phyloP scores from a whole-genome alignment of 306 rosid genomes.

The Gleditsia sinensis region DNA sequence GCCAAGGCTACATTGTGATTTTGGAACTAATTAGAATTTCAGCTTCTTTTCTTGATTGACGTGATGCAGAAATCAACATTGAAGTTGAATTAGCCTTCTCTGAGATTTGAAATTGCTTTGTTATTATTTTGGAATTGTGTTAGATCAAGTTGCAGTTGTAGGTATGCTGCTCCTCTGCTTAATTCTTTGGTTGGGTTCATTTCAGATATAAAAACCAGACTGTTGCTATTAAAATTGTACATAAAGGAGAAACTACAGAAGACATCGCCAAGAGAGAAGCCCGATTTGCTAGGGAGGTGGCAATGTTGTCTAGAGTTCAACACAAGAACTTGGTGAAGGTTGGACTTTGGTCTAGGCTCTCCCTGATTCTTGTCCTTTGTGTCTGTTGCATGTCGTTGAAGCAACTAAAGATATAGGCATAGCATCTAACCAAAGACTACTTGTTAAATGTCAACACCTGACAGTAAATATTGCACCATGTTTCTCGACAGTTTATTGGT shows the following conservation, averaged over 20 bases:
- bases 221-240: conserved; percentile 85
- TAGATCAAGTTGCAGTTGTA: conserved; percentile 21
- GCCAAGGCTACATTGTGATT: conserved; percentile 11
- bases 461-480: conserved; percentile 36
- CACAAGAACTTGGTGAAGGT: conserved; percentile 95
- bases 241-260: conserved; percentile 77
- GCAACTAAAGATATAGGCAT: conserved; percentile 16
- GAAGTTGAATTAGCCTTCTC: conserved; percentile 26
- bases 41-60: conserved; percentile 25
- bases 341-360: conserved; percentile 39
- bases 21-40: conserved; percentile 6
- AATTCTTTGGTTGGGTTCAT: conserved; percentile 29
- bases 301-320: conserved; percentile 87
- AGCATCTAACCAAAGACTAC: neutral
- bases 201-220: conserved; percentile 83
- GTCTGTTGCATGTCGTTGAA: conserved; percentile 18
- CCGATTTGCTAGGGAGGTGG: conserved; percentile 89
- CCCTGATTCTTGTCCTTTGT: conserved; percentile 24
- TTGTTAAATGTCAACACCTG: conserved; percentile 34
- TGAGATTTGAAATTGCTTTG: conserved; percentile 22
- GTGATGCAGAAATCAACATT: conserved; percentile 14
- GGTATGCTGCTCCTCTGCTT: conserved; percentile 21
- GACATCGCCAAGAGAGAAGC: conserved; percentile 76
- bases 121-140: conserved; percentile 2
- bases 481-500: conserved; percentile 76